phyloP scores from a whole-genome alignment of 2,329 filamentous ascomycete genomes.

The Zalaria obscura region DNA sequence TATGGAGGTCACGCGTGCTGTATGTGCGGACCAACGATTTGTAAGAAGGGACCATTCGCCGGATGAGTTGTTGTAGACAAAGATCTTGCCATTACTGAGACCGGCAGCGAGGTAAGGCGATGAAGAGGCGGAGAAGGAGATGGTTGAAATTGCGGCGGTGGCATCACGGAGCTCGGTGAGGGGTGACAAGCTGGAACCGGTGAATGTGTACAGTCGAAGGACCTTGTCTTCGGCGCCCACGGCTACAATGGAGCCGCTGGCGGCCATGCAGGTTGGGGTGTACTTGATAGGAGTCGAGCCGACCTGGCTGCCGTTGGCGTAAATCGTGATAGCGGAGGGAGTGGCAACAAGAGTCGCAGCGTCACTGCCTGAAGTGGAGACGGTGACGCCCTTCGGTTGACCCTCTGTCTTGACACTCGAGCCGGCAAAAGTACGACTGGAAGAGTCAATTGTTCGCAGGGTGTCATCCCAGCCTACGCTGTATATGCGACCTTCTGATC shows the following conservation, averaged over 20 bases:
- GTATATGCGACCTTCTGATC: constrained; percentile 44
- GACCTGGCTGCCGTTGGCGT: constrained; percentile 37
- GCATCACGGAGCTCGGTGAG: constrained; percentile 49
- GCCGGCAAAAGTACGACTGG: constrained; percentile 62
- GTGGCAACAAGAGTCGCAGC: constrained; percentile 37
- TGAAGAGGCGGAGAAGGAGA: constrained; percentile 76
- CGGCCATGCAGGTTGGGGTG: constrained; percentile 53
- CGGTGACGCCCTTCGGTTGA: constrained; percentile 65
- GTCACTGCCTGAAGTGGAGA: constrained; percentile 41
- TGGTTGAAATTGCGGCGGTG: constrained; percentile 57
- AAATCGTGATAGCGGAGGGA: constrained; percentile 42
- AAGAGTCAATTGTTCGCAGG: constrained; percentile 62
- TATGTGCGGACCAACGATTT: constrained; percentile 64
- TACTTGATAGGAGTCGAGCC: constrained; percentile 39
- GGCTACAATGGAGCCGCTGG: constrained; percentile 52
- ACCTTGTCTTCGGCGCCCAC: constrained; percentile 63
- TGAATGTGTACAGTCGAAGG: constrained; percentile 58
- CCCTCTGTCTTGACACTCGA: constrained; percentile 52
- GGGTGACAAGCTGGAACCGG: constrained; percentile 34
- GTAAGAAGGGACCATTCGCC: constrained; percentile 57
- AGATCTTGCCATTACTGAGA: constrained; percentile 73
- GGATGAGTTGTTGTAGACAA: constrained; percentile 48
- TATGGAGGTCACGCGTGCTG: constrained; percentile 50
- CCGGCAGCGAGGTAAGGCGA: constrained; percentile 60
- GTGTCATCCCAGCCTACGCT: constrained; percentile 93